Percentiles rank a stretch among this genome's conserved stretches.
Evolutionary conservation across 768 basidiomycete species (phyloP).

Genomic region (Crucibulum laeve): DNA sequence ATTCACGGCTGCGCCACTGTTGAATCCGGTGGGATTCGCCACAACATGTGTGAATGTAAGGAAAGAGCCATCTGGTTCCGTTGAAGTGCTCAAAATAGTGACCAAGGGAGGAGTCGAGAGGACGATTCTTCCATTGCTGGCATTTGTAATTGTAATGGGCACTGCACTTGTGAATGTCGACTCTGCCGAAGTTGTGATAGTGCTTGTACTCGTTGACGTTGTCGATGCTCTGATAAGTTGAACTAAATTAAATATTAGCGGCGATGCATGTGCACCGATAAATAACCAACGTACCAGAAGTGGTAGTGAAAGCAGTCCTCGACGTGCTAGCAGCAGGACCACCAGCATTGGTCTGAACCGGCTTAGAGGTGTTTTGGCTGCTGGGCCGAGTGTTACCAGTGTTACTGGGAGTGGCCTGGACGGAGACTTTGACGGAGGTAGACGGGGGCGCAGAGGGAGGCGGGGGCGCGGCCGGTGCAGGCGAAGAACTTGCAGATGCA

Average conservation of each 20-base stretch:
- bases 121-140: slow-evolving; percentile 28
- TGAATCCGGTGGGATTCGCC: slow-evolving; percentile 40
- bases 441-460: too few species aligned
- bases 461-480: too few species aligned
- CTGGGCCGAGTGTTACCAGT: too few species aligned
- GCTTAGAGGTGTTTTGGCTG: too few species aligned
- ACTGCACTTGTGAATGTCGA: slow-evolving; percentile 42
- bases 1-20: slow-evolving; percentile 11
- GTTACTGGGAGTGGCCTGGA: too few species aligned
- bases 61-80: slow-evolving; percentile 36
- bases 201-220: slow-evolving; percentile 9
- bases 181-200: slow-evolving; percentile 21
- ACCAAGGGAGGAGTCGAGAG: slow-evolving; percentile 41
- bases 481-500: too few species aligned
- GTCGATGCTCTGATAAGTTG: not conserved
- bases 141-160: slow-evolving; percentile 33
- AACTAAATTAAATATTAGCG: too few species aligned
- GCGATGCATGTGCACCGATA: too few species aligned
- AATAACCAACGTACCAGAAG: not conserved
- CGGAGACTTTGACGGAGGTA: too few species aligned
- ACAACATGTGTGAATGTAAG: slow-evolving; percentile 49
- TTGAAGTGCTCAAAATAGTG: slow-evolving; percentile 42
- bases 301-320: too few species aligned
- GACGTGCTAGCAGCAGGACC: too few species aligned
- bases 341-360: too few species aligned